Conservation (phyloP, 352 stramenopile species). For the Blastocystis sp. region DNA sequence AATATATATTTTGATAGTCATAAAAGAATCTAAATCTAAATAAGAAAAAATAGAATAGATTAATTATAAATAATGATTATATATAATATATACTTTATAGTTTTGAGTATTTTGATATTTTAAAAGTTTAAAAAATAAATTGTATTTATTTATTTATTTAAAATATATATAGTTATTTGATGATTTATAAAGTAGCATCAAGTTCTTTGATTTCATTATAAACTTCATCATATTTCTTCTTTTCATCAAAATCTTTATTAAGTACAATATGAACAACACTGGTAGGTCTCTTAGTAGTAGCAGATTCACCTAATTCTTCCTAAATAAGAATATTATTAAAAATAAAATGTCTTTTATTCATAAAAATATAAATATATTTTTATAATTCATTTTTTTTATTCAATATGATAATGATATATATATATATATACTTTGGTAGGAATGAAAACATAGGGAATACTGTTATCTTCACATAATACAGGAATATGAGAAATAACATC, state of each 20-base stretch:
- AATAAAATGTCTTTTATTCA: constrained; percentile 12
- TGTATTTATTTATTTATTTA: no score
- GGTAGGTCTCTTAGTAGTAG: constrained; percentile 86
- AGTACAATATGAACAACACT: constrained; percentile 83
- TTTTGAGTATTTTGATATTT: no score
- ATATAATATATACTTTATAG: no score
- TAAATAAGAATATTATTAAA: constrained; percentile 15
- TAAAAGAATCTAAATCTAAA: no score
- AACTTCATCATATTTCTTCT: constrained; percentile 67
- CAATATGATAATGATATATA: background rate
- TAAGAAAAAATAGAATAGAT: no score
- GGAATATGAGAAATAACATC: constrained; percentile 98
- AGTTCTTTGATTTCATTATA: constrained; percentile 64
- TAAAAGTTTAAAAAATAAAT: no score
- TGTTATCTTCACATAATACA: constrained; percentile 87
- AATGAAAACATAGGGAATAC: constrained; percentile 94
- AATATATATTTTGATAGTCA: no score
- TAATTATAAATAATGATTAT: no score
- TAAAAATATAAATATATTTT: background rate
- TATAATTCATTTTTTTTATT: no score
- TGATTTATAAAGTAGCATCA: constrained; percentile 20
- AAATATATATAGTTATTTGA: no score
- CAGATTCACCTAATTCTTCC: constrained; percentile 65
- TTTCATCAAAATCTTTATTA: constrained; percentile 65
- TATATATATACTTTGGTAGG: constrained; percentile 64